Percentiles rank a stretch among this genome's conserved stretches.
These are phyloP conservation scores for Talaromyces trachyspermus DNA, from an alignment of 495 filamentous ascomycete species.

Conservation along the genomic window DNA sequence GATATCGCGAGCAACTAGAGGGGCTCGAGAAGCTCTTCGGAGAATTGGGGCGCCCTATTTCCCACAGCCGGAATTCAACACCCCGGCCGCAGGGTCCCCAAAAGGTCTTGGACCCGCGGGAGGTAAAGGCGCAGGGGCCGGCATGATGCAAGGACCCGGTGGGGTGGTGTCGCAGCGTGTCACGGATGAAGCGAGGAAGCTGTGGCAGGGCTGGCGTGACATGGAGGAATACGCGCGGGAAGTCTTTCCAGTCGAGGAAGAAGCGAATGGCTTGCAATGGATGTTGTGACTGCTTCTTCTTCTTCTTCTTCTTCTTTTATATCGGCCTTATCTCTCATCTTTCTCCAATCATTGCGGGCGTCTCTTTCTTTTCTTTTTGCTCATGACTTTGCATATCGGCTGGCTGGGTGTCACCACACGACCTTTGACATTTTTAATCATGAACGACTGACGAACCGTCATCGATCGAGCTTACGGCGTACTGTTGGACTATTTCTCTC, in stretches of 20 bases:
- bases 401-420: slow-evolving; percentile 7
- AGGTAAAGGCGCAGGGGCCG: slow-evolving; percentile 53
- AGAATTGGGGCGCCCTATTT: slow-evolving; percentile 58
- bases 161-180: slow-evolving; percentile 44
- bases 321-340: neutral
- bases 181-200: slow-evolving; percentile 62
- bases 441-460: too few species aligned
- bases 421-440: too few species aligned
- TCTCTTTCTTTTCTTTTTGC: neutral
- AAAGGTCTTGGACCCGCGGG: slow-evolving; percentile 51
- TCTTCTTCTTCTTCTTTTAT: slow-evolving; percentile 16
- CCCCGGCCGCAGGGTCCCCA: slow-evolving; percentile 36
- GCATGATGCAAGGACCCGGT: slow-evolving; percentile 52
- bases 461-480: too few species aligned
- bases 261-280: slow-evolving; percentile 88
- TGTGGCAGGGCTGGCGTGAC: slow-evolving; percentile 88
- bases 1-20: slow-evolving; percentile 85
- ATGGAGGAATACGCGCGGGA: slow-evolving; percentile 95
- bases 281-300: too few species aligned
- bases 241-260: slow-evolving; percentile 90
- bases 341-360: slow-evolving; percentile 2
- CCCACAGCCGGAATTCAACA: slow-evolving; percentile 41
- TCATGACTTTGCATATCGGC: neutral
- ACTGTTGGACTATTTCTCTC: too few species aligned
- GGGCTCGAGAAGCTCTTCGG: slow-evolving; percentile 59